Conservation (phyloP, 2,329 filamentous ascomycete genomes). For the Cercospora sp. region DNA sequence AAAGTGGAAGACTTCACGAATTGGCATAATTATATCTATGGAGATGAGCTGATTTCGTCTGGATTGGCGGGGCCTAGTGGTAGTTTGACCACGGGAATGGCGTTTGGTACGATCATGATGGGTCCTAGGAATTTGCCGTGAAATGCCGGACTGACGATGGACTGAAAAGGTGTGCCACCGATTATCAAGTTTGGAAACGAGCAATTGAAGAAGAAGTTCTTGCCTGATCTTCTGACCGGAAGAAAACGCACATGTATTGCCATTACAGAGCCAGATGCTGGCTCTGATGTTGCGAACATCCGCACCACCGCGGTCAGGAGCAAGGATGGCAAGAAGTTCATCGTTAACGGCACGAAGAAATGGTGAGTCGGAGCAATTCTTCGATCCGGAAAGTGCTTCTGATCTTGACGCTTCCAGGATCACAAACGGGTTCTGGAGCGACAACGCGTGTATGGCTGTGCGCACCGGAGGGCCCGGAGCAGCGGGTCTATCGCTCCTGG, state of each 20-base stretch:
- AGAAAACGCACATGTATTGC: constrained; percentile 71
- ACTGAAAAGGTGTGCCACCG: constrained; percentile 61
- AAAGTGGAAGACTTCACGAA: constrained; percentile 75
- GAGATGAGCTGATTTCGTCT: constrained; percentile 67
- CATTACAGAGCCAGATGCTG: constrained; percentile 72
- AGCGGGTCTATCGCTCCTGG: constrained; percentile 63
- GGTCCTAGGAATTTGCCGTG: neutral
- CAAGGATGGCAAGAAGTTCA: constrained; percentile 64
- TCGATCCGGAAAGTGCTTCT: neutral
- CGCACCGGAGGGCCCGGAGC: constrained; percentile 67
- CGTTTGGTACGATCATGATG: constrained; percentile 49
- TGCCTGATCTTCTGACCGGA: constrained; percentile 67
- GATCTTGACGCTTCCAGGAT: constrained; percentile 51
- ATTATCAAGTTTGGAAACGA: constrained; percentile 67
- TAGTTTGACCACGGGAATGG: constrained; percentile 69
- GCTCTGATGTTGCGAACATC: constrained; percentile 69
- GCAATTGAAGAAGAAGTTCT: constrained; percentile 63
- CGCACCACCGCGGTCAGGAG: constrained; percentile 65
- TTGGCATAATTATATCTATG: constrained; percentile 68
- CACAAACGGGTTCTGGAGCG: constrained; percentile 70
- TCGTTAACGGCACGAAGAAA: constrained; percentile 76
- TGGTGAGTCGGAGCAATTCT: constrained; percentile 48
- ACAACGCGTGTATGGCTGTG: constrained; percentile 70
- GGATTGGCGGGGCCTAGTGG: constrained; percentile 64
- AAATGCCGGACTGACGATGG: neutral